phyloP scores from a whole-genome alignment of 208 protist species.

The Leptomonas pyrrhocoris region DNA sequence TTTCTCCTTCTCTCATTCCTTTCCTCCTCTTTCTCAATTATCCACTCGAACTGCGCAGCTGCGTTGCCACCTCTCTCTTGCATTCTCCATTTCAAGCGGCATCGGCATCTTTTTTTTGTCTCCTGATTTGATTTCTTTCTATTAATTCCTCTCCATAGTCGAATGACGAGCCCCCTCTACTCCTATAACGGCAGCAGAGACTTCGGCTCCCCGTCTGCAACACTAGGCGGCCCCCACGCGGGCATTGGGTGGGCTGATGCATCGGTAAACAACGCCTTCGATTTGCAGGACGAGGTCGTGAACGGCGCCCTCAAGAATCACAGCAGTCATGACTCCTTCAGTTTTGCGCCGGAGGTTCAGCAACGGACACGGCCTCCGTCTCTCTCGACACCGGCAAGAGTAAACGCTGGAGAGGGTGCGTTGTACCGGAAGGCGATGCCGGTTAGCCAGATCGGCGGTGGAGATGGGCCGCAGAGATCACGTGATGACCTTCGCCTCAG shows the following conservation, averaged over 20 bases:
- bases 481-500: not conserved
- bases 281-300: not conserved
- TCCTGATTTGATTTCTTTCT: not conserved
- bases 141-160: not conserved
- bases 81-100: too few species aligned
- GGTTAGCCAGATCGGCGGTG: not conserved
- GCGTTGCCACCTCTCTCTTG: too few species aligned
- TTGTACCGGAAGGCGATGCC: not conserved
- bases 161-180: not conserved
- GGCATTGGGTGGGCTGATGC: not conserved
- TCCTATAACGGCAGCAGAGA: not conserved
- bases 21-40: too few species aligned
- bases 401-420: not conserved
- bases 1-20: too few species aligned
- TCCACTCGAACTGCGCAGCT: too few species aligned
- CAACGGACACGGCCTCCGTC: not conserved
- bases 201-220: not conserved
- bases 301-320: not conserved
- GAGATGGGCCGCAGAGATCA: not conserved
- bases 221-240: not conserved
- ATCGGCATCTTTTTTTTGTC: not conserved
- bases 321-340: slow-evolving; percentile 2
- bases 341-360: not conserved
- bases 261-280: not conserved
- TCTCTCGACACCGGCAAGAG: not conserved